These are phyloP conservation scores for Leishmania gerbilli DNA, from an alignment of 208 protist genomes.

Conservation along the genomic window DNA sequence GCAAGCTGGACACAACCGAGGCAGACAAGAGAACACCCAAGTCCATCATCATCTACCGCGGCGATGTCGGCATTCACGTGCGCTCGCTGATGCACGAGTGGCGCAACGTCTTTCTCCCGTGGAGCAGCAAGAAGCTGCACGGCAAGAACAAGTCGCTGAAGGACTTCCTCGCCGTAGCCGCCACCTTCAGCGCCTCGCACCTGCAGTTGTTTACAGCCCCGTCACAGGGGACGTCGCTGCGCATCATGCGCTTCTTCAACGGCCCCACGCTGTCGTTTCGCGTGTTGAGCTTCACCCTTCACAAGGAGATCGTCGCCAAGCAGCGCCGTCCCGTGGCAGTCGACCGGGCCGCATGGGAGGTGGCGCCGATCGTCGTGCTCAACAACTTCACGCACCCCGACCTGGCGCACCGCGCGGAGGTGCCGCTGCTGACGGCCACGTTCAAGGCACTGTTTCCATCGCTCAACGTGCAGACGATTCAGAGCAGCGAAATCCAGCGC, in stretches of 20 bases:
- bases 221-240: conserved; percentile 81
- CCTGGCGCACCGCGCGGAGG: conserved; percentile 57
- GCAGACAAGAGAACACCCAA: conserved; percentile 88
- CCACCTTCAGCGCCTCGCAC: conserved; percentile 82
- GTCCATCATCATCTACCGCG: conserved; percentile 92
- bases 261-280: conserved; percentile 90
- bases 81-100: conserved; percentile 91
- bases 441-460: conserved; percentile 87
- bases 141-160: conserved; percentile 91
- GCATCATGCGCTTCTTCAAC: conserved; percentile 92
- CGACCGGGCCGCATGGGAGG: conserved; percentile 68
- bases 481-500: conserved; percentile 84
- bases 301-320: conserved; percentile 76
- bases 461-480: conserved; percentile 79
- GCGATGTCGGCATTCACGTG: conserved; percentile 79
- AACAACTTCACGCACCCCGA: conserved; percentile 92
- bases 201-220: conserved; percentile 89
- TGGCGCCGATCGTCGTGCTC: conserved; percentile 90
- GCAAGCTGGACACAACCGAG: conserved; percentile 85
- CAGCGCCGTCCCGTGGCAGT: conserved; percentile 73
- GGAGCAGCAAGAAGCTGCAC: conserved; percentile 89
- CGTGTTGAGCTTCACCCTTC: conserved; percentile 86
- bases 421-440: conserved; percentile 82
- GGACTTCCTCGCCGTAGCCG: conserved; percentile 83
- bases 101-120: conserved; percentile 89